Evolutionary conservation across 495 filamentous ascomycete genomes (phyloP), one percentile per base, ranked within the genome.

Genomic region (Arthonia radiata): DNA sequence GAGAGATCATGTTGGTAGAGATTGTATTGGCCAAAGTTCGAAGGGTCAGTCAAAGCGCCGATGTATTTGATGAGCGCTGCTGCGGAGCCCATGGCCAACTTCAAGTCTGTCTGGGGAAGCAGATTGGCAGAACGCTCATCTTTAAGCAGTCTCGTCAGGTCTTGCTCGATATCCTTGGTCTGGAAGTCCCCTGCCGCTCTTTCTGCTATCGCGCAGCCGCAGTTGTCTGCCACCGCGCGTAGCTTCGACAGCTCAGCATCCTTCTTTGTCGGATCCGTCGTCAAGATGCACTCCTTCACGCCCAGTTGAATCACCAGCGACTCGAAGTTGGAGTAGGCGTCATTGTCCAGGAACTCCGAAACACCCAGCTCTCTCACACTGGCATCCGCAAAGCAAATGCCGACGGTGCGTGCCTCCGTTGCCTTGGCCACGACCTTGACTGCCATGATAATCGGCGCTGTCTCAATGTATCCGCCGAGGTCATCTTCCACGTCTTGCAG

Each of bases 321-420:
- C 51, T 99, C 86, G 31, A 99, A 83, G 44, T 99, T 94, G 23
- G 86, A 94, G 46, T 91, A 99, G 8, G 92, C 56, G 43, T 99
- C 89, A 37, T 94, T 99, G 54, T 99, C 86, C 15, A 90, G 58
- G 39, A 99, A 99, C 43, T 99, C 86, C 57, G 75, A 89, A 19
- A 99, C 81, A 15, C 86, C 86, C 0, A 99, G 62, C 49, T 99
- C 86, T 27, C 89, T 61, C 34, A 92, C 82, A 39, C 77, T 93
- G 6, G 86, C 86, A 62, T 99, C 86, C 5, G 89, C 86, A 51
- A 99, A 99, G 49, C 86, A 93, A 14, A 94, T 82, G 8, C 86
- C 86, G 2, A 97, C 78, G 31, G 61, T 74, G 25, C 89, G 57
- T 2, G 73, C 78, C 46, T 92, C 81, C 0, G 67, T 61, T 2